Evolutionary conservation across 305 asterid species (phyloP).

Genomic region (Solanum hybrid): DNA sequence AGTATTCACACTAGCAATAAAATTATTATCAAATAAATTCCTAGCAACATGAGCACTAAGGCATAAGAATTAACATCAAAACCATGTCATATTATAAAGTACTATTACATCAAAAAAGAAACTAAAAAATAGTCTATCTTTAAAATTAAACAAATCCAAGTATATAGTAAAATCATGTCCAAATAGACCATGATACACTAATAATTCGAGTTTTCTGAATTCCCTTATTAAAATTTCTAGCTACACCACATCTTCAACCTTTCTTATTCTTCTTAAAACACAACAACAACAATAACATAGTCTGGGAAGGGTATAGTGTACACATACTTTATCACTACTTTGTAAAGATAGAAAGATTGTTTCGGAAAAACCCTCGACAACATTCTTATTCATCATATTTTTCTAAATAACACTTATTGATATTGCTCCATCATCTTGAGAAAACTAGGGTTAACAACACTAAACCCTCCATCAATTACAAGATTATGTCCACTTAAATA

Average conservation of each 20-base stretch:
- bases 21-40: neutral
- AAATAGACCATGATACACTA: neutral
- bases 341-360: accelerated
- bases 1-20: neutral
- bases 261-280: neutral
- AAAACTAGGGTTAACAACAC: constrained; percentile 30
- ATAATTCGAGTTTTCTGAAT: neutral
- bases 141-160: neutral
- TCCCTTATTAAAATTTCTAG: neutral
- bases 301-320: neutral
- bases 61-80: neutral
- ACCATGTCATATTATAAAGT: neutral
- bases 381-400: neutral
- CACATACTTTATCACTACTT: too few relatives aligned
- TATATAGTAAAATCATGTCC: neutral
- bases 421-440: neutral
- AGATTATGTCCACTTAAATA: constrained; percentile 50
- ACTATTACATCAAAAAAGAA: neutral
- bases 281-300: neutral
- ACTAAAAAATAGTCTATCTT: neutral
- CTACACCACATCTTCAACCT: neutral
- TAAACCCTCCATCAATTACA: constrained; percentile 50
- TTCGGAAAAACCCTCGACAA: too few relatives aligned
- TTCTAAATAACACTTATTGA: neutral
- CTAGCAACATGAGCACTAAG: neutral